Evolutionary conservation across 78 protist genomes (phyloP).

Genomic region (Dictyostelium purpureum): DNA sequence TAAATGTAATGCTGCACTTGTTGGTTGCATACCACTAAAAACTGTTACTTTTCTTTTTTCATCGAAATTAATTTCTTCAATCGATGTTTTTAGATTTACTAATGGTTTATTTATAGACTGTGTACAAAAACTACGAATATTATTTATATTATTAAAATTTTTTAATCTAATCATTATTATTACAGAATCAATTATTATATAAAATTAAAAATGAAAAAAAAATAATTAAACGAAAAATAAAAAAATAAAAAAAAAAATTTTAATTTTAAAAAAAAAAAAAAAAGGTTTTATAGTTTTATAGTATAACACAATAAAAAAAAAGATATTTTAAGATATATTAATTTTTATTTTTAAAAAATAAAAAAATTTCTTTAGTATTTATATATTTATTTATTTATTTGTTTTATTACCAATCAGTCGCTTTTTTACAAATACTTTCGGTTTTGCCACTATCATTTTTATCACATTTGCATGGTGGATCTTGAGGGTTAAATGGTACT

Average conservation of each 20-base stretch:
- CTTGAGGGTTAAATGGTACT: constrained; percentile 37
- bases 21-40: constrained; percentile 85
- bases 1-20: constrained; percentile 73
- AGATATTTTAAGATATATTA: too few species aligned
- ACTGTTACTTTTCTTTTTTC: constrained; percentile 48
- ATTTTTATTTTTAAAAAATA: too few species aligned
- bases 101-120: neutral
- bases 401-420: neutral
- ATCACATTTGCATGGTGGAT: constrained; percentile 64
- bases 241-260: too few species aligned
- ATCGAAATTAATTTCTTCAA: constrained; percentile 7
- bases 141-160: neutral
- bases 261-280: too few species aligned
- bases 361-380: too few species aligned
- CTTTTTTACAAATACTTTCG: neutral
- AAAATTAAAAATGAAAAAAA: neutral
- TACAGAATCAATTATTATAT: neutral
- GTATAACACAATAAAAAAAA: too few species aligned
- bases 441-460: neutral
- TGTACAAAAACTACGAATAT: too few species aligned
- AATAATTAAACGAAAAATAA: neutral
- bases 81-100: neutral
- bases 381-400: too few species aligned
- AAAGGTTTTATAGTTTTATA: too few species aligned
- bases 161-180: neutral